Conservation (phyloP, 1,139 yeast species). For the Groenewaldozyma auringiensis region DNA sequence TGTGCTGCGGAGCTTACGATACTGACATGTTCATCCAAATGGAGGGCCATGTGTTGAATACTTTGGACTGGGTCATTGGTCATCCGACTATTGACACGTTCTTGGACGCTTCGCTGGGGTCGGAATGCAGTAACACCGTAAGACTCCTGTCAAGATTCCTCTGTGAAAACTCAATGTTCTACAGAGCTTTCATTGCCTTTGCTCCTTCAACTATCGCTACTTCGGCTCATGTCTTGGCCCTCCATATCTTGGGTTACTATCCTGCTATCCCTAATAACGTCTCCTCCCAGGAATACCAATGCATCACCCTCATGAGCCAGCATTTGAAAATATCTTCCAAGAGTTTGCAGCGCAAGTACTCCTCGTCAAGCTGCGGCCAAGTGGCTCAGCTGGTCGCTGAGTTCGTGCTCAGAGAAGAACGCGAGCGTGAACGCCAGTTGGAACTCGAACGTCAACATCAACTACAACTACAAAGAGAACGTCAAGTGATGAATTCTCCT, state of each 20-base stretch:
- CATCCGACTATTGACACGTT: conserved; percentile 43
- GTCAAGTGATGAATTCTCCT: not conserved
- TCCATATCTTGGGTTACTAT: conserved; percentile 45
- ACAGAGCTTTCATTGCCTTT: conserved; percentile 54
- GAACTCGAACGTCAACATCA: conserved; percentile 13
- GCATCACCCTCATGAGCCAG: conserved; percentile 30
- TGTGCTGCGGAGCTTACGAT: conserved; percentile 87
- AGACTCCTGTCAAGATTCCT: conserved; percentile 48
- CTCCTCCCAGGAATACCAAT: conserved; percentile 21
- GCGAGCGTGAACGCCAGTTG: conserved; percentile 5
- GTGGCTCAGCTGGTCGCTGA: conserved; percentile 26
- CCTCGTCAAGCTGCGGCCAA: conserved; percentile 22
- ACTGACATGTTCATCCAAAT: conserved; percentile 90
- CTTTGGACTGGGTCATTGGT: conserved; percentile 78
- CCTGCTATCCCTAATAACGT: conserved; percentile 24
- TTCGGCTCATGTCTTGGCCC: conserved; percentile 64
- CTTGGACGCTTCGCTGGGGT: conserved; percentile 26
- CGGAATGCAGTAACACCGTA: conserved; percentile 21
- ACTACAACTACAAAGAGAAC: conserved; percentile 8
- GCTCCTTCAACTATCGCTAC: conserved; percentile 59
- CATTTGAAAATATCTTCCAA: conserved; percentile 32
- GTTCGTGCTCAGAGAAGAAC: conserved; percentile 18
- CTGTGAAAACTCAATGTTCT: conserved; percentile 72
- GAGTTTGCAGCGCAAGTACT: conserved; percentile 33
- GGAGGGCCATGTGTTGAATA: conserved; percentile 85